phyloP scores from a whole-genome alignment of 305 asterid genomes.

The Euphrasia arctica region DNA sequence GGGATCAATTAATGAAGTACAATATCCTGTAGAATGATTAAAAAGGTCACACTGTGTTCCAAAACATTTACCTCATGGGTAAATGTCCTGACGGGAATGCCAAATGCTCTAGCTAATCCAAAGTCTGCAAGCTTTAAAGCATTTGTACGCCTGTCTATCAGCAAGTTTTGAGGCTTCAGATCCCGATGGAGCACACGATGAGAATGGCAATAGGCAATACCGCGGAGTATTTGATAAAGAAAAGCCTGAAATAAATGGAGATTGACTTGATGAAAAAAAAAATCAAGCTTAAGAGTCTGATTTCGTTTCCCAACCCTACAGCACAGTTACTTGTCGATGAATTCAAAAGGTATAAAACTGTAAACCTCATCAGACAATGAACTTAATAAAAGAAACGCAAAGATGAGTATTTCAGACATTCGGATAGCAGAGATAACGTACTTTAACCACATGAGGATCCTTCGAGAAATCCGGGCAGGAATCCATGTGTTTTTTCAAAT shows the following conservation, averaged over 20 bases:
- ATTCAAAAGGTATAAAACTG: slow-evolving; percentile 16
- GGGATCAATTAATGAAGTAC: slow-evolving; percentile 3
- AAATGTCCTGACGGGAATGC: slow-evolving; percentile 95
- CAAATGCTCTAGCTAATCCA: slow-evolving; percentile 98
- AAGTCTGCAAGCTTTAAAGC: slow-evolving; percentile 96
- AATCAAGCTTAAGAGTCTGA: not conserved
- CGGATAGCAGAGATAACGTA: slow-evolving; percentile 34
- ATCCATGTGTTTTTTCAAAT: slow-evolving; percentile 91
- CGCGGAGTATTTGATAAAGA: slow-evolving; percentile 88
- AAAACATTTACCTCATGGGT: slow-evolving; percentile 73
- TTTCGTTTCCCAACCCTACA: slow-evolving; percentile 6
- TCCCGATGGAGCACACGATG: slow-evolving; percentile 98
- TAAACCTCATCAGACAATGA: slow-evolving; percentile 14
- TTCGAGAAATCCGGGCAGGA: slow-evolving; percentile 75
- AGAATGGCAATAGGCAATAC: slow-evolving; percentile 94
- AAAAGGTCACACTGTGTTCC: not conserved
- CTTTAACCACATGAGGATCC: slow-evolving; percentile 68
- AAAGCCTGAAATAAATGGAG: slow-evolving; percentile 51
- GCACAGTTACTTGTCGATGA: slow-evolving; percentile 8
- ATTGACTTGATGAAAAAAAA: slow-evolving; percentile 20
- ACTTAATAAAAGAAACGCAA: slow-evolving; percentile 24
- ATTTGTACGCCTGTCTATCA: slow-evolving; percentile 89
- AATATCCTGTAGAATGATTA: not conserved
- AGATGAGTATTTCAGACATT: slow-evolving; percentile 16
- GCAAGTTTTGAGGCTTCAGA: slow-evolving; percentile 96